phyloP scores from a whole-genome alignment of 1,284 basidiomycete species.

The Gymnopus androsaceus region DNA sequence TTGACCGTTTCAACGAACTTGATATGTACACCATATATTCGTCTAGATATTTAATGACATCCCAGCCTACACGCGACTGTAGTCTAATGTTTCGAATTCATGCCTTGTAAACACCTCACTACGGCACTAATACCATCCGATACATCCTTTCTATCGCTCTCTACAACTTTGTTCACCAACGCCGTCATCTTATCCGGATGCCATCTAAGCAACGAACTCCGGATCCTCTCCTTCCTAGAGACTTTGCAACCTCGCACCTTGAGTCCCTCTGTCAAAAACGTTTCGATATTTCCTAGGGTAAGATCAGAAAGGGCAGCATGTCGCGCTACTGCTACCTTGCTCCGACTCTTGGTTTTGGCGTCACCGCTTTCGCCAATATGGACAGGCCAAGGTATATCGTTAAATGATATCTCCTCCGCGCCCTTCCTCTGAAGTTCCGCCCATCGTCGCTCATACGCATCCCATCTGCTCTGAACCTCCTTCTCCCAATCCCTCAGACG shows the following conservation, averaged over 20 bases:
- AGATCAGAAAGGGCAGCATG: slow-evolving; percentile 38
- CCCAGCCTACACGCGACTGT: no score
- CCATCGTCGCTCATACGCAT: slow-evolving; percentile 53
- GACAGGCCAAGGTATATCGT: slow-evolving; percentile 62
- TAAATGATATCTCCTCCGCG: slow-evolving; percentile 31
- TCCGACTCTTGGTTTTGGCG: slow-evolving; percentile 56
- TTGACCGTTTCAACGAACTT: no score
- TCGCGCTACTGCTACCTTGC: not conserved
- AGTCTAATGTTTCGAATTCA: slow-evolving; percentile 13
- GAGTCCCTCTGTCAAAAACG: slow-evolving; percentile 57
- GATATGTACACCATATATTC: no score
- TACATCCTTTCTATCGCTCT: slow-evolving; percentile 52
- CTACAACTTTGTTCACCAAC: slow-evolving; percentile 50
- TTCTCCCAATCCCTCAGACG: slow-evolving; percentile 42
- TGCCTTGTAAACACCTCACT: slow-evolving; percentile 13
- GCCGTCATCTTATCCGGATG: slow-evolving; percentile 72
- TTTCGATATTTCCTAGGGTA: slow-evolving; percentile 42
- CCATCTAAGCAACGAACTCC: slow-evolving; percentile 65
- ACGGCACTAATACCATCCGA: slow-evolving; percentile 30
- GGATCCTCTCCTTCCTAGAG: slow-evolving; percentile 54
- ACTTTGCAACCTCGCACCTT: slow-evolving; percentile 40
- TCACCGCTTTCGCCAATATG: slow-evolving; percentile 46
- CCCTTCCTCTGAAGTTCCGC: slow-evolving; percentile 31
- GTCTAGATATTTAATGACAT: no score
- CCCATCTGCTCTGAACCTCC: slow-evolving; percentile 43